phyloP scores from a whole-genome alignment of 495 filamentous ascomycete species.

The Cairneyella variabilis region DNA sequence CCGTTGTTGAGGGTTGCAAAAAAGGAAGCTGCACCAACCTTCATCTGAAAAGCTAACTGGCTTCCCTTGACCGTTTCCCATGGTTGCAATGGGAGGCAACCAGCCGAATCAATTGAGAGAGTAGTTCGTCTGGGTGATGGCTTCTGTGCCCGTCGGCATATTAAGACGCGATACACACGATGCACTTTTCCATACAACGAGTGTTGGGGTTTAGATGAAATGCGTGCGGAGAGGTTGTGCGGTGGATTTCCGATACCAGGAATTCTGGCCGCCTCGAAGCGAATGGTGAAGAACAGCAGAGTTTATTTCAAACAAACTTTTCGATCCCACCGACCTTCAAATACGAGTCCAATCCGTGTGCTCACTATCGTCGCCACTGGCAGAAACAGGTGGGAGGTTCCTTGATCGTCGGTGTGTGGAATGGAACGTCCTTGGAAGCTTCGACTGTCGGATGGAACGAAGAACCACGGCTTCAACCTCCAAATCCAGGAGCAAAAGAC shows the following conservation, averaged over 20 bases:
- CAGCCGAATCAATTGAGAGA: not conserved
- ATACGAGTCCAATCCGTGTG: not conserved
- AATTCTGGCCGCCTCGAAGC: not conserved
- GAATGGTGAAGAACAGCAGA: not conserved
- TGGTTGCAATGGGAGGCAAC: slow-evolving; percentile 30
- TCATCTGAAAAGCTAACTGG: slow-evolving; percentile 89
- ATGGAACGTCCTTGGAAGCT: not conserved
- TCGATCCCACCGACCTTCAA: no score
- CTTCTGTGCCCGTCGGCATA: slow-evolving; percentile 17
- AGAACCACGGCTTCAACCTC: not conserved
- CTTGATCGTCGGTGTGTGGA: not conserved
- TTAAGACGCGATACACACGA: not conserved
- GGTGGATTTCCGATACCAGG: not conserved
- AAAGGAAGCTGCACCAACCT: slow-evolving; percentile 54
- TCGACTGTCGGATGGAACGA: not conserved
- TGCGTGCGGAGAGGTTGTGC: not conserved
- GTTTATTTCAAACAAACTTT: not conserved
- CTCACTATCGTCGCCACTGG: not conserved
- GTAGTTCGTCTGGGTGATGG: not conserved
- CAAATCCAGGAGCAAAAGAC: not conserved
- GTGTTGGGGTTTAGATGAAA: not conserved
- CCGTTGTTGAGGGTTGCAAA: no score
- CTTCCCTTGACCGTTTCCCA: slow-evolving; percentile 96
- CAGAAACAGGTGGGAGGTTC: not conserved
- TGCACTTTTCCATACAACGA: not conserved